Conservation (phyloP, 2,329 filamentous ascomycete genomes). For the Fusarium aywerte region DNA sequence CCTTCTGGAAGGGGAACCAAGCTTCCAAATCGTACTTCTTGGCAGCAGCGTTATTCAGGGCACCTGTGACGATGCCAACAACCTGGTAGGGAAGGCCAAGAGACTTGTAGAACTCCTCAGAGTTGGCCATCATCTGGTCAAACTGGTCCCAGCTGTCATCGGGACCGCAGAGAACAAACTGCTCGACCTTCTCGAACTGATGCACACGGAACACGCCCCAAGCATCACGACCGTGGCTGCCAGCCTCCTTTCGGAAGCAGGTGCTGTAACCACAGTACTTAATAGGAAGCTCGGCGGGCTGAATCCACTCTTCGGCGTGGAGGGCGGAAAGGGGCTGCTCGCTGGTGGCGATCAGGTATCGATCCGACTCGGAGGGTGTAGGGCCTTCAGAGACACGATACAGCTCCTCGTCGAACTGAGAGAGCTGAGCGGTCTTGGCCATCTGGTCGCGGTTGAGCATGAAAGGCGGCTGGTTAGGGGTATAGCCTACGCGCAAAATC, state of each 20-base stretch:
- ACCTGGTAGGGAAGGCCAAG: conserved; percentile 90
- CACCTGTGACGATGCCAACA: conserved; percentile 94
- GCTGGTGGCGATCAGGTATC: conserved; percentile 81
- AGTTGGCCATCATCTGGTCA: conserved; percentile 89
- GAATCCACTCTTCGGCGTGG: conserved; percentile 94
- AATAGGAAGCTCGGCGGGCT: conserved; percentile 85
- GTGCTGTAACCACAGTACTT: conserved; percentile 87
- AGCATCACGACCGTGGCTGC: conserved; percentile 84
- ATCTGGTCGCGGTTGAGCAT: conserved; percentile 97
- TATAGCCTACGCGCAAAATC: conserved; percentile 68
- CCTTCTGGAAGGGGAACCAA: conserved; percentile 94
- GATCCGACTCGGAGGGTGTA: conserved; percentile 86
- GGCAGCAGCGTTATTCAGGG: conserved; percentile 78
- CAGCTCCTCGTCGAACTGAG: conserved; percentile 96
- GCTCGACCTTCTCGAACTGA: conserved; percentile 94
- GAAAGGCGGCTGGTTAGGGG: conserved; percentile 84
- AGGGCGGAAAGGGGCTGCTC: conserved; percentile 95
- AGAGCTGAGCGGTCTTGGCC: conserved; percentile 97
- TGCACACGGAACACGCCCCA: conserved; percentile 99
- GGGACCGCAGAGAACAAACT: conserved; percentile 83
- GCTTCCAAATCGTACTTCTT: conserved; percentile 98
- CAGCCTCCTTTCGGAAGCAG: conserved; percentile 95
- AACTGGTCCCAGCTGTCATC: conserved; percentile 94
- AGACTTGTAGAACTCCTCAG: conserved; percentile 95
- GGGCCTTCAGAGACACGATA: conserved; percentile 96